Conservation (phyloP, 2,329 filamentous ascomycete genomes). For the Escovopsis sp. region DNA sequence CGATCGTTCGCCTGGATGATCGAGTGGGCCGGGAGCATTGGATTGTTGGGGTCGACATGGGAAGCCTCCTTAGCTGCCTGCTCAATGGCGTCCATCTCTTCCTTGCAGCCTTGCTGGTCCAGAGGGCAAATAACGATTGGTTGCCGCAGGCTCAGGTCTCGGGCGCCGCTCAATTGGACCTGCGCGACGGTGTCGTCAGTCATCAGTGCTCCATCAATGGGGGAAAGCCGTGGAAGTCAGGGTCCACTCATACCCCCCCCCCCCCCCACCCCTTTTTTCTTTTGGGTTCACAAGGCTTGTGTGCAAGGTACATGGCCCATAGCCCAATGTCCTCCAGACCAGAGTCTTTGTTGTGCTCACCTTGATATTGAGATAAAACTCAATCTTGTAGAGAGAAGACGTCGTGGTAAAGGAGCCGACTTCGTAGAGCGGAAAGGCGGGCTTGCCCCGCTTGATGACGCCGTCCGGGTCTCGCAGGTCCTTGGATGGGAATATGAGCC, state of each 20-base stretch:
- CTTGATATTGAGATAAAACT: slow-evolving; percentile 92
- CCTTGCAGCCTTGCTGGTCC: slow-evolving; percentile 89
- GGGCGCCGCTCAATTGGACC: slow-evolving; percentile 76
- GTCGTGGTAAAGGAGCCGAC: slow-evolving; percentile 87
- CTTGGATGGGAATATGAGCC: slow-evolving; percentile 78
- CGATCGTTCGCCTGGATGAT: slow-evolving; percentile 69
- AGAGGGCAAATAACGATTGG: slow-evolving; percentile 93
- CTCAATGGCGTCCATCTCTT: slow-evolving; percentile 97
- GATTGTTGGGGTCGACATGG: slow-evolving; percentile 73
- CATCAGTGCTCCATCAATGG: no score
- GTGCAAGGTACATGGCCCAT: no score
- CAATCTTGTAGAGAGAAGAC: slow-evolving; percentile 91
- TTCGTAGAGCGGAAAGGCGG: slow-evolving; percentile 77
- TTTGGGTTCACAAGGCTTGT: no score
- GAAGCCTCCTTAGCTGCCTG: slow-evolving; percentile 88
- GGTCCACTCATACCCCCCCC: no score
- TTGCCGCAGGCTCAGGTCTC: slow-evolving; percentile 77
- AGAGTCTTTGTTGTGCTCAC: slow-evolving; percentile 39
- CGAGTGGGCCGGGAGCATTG: slow-evolving; percentile 73
- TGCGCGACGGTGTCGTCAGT: slow-evolving; percentile 22
- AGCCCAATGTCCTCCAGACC: no score
- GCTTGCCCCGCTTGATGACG: slow-evolving; percentile 68
- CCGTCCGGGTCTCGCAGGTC: slow-evolving; percentile 79
- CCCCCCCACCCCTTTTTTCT: no score
- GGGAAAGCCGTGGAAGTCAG: no score